phyloP scores from a whole-genome alignment of 805 yeast species.

The Candida corydali region DNA sequence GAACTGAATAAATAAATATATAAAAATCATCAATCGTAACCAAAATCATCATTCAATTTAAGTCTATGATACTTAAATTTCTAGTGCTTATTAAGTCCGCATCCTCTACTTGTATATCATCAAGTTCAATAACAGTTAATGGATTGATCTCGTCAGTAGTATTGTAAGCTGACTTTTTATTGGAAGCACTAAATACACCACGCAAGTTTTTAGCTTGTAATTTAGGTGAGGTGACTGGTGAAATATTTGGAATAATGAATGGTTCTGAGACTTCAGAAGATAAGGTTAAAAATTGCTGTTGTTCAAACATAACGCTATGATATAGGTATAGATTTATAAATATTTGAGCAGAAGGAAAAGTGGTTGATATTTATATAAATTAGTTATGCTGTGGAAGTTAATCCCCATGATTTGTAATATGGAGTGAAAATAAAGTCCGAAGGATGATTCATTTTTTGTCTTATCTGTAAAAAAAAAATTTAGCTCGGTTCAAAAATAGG shows the following conservation, averaged over 20 bases:
- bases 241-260: slow-evolving; percentile 59
- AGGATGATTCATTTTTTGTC: background rate
- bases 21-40: background rate
- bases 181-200: background rate
- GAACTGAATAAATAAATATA: slow-evolving; percentile 3
- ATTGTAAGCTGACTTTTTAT: slow-evolving; percentile 1
- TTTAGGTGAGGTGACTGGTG: slow-evolving; percentile 47
- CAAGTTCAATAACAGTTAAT: slow-evolving; percentile 6
- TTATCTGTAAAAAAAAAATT: background rate
- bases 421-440: background rate
- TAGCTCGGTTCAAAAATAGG: background rate
- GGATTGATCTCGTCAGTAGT: slow-evolving; percentile 6
- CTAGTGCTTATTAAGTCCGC: slow-evolving; percentile 11
- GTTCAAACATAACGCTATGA: background rate
- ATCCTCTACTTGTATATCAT: slow-evolving; percentile 4
- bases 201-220: slow-evolving; percentile 10
- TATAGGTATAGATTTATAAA: background rate
- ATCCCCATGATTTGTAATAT: slow-evolving; percentile 1
- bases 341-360: background rate
- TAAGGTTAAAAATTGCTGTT: slow-evolving; percentile 43
- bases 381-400: background rate
- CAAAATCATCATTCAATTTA: slow-evolving; percentile 13
- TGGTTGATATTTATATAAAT: background rate
- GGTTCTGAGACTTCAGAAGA: slow-evolving; percentile 57
- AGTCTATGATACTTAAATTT: slow-evolving; percentile 21